Evolutionary conservation across 2,329 filamentous ascomycete species (phyloP).

Genomic region (Pezicula rhizophila): DNA sequence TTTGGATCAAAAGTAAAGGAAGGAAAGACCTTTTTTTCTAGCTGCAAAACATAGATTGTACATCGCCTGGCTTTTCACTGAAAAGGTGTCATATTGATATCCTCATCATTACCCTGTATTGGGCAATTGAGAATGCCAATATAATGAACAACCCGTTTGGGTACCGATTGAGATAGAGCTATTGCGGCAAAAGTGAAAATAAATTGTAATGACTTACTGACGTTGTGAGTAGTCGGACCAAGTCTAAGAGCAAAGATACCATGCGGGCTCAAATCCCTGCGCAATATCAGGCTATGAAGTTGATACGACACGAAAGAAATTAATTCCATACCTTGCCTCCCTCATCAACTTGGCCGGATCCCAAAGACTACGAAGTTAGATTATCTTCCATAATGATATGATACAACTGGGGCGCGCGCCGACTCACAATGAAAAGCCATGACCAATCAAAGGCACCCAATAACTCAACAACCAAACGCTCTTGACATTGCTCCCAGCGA

Average conservation of each 20-base stretch:
- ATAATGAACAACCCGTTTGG: too few species aligned
- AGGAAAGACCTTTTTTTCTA: background rate
- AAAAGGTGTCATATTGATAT: too few species aligned
- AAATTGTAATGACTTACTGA: slow-evolving; percentile 13
- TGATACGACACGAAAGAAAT: background rate
- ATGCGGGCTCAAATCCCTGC: slow-evolving; percentile 20
- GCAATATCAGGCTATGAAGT: slow-evolving; percentile 1
- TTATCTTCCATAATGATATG: slow-evolving; percentile 24
- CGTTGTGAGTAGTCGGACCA: slow-evolving; percentile 19
- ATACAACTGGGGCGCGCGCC: slow-evolving; percentile 37
- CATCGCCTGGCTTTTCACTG: too few species aligned
- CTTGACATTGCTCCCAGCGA: slow-evolving; percentile 7
- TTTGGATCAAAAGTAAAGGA: background rate
- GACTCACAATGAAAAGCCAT: slow-evolving; percentile 42
- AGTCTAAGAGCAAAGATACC: slow-evolving; percentile 23
- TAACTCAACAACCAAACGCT: slow-evolving; percentile 47
- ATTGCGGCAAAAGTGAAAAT: background rate
- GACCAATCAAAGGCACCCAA: slow-evolving; percentile 53
- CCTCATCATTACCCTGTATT: too few species aligned
- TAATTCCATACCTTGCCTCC: slow-evolving; percentile 14
- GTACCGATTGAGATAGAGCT: background rate
- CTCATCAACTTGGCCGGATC: slow-evolving; percentile 18
- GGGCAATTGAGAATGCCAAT: background rate
- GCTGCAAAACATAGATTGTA: too few species aligned
- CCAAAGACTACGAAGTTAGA: slow-evolving; percentile 12